Conservation (phyloP, 208 protist species). For the Trypanosoma congolense region DNA sequence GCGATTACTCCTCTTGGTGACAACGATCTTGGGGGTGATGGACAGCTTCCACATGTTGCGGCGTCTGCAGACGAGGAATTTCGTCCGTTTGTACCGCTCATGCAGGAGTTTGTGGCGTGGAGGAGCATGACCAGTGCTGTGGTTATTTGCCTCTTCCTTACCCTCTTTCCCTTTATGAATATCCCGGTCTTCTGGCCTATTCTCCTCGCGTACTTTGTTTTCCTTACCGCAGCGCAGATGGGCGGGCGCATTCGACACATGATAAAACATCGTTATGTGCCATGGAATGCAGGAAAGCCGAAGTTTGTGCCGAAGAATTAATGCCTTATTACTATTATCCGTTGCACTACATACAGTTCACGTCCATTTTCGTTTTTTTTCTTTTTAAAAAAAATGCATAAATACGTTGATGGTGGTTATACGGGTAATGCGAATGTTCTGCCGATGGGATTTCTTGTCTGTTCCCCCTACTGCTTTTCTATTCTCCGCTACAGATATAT, state of each 20-base stretch:
- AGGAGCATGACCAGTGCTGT: conserved; percentile 80
- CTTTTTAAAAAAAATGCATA: conserved; percentile 4
- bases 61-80: conserved; percentile 63
- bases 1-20: conserved; percentile 94
- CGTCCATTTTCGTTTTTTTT: conserved; percentile 17
- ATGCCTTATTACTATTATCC: conserved; percentile 9
- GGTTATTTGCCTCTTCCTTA: conserved; percentile 83
- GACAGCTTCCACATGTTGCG: conserved; percentile 56
- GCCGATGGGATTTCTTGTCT: too few relatives aligned
- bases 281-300: conserved; percentile 78
- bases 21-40: conserved; percentile 36
- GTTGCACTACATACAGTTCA: too few relatives aligned
- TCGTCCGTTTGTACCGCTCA: conserved; percentile 93
- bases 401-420: conserved; percentile 2
- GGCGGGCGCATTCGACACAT: conserved; percentile 95
- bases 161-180: conserved; percentile 92
- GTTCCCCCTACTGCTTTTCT: too few relatives aligned
- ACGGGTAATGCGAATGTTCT: too few relatives aligned
- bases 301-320: conserved; percentile 80
- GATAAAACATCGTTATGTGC: conserved; percentile 95
- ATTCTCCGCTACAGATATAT: too few relatives aligned
- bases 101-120: conserved; percentile 98
- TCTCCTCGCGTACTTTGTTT: conserved; percentile 95
- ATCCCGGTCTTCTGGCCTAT: conserved; percentile 99
- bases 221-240: conserved; percentile 93